phyloP scores from a whole-genome alignment of 2,329 filamentous ascomycete genomes.

The Colletotrichum spinosum region DNA sequence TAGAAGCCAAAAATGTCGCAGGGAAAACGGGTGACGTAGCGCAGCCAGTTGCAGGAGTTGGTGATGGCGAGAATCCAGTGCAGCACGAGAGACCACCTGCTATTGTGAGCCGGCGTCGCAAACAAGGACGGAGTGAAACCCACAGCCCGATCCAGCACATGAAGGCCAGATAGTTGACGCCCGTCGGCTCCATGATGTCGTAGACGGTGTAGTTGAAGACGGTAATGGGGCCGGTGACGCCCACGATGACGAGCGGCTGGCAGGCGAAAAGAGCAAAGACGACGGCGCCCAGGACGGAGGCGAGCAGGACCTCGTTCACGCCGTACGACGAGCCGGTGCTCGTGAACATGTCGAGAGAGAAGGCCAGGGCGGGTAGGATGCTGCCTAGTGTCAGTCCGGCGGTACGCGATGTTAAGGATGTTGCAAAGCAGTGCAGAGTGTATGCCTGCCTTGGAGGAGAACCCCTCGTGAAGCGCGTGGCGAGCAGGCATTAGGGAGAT shows the following conservation, averaged over 20 bases:
- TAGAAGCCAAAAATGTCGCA: conserved; percentile 97
- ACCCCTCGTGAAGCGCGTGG: too few species aligned
- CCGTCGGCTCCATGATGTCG: conserved; percentile 83
- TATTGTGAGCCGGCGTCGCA: not conserved
- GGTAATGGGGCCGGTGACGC: conserved; percentile 91
- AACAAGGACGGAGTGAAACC: conserved; percentile 43
- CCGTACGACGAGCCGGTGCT: conserved; percentile 88
- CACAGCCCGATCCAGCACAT: conserved; percentile 92
- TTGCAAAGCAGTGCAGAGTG: not conserved
- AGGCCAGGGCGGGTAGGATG: conserved; percentile 87
- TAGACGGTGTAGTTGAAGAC: conserved; percentile 96
- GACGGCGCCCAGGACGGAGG: conserved; percentile 84
- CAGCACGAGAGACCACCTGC: conserved; percentile 83
- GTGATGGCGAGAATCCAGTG: conserved; percentile 87
- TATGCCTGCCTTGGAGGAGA: too few species aligned
- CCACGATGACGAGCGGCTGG: conserved; percentile 90
- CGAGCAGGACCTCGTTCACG: conserved; percentile 90
- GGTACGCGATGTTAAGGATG: not conserved
- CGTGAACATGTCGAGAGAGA: conserved; percentile 93
- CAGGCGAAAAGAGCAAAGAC: conserved; percentile 85
- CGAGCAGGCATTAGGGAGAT: too few species aligned
- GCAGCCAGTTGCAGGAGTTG: conserved; percentile 89
- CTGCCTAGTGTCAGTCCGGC: conserved; percentile 55
- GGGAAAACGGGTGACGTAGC: conserved; percentile 90
- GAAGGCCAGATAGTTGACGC: conserved; percentile 86